Conservation (phyloP, 306 rosid species). For the Spatholobus suberectus region DNA sequence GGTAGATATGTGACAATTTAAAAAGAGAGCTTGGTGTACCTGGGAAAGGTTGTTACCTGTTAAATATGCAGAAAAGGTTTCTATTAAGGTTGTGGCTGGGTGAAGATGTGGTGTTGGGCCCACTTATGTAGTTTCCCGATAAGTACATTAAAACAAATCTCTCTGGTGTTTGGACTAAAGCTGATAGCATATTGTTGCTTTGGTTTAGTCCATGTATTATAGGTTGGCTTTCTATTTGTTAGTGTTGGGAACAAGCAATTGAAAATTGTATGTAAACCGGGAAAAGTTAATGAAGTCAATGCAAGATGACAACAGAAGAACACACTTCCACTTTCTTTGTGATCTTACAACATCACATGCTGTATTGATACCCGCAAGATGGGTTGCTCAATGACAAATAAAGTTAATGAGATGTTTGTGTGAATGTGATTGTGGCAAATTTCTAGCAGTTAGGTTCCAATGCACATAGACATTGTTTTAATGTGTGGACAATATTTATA, state of each 20-base stretch:
- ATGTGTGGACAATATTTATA: not conserved
- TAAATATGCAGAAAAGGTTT: not conserved
- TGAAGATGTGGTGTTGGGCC: not conserved
- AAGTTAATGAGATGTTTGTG: not conserved
- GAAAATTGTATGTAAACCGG: not conserved
- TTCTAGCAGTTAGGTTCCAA: not conserved
- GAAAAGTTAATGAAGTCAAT: not conserved
- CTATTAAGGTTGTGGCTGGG: not conserved
- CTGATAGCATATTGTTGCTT: not conserved
- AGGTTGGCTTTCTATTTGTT: not conserved
- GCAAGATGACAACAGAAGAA: not conserved
- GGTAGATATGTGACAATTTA: not conserved
- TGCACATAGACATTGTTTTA: not conserved
- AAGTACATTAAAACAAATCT: not conserved
- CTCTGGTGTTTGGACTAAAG: not conserved
- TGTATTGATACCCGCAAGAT: too few relatives aligned
- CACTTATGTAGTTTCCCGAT: not conserved
- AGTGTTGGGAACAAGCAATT: not conserved
- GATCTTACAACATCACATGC: conserved; percentile 5
- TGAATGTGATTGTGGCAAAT: not conserved
- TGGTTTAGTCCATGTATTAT: not conserved
- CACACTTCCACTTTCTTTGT: not conserved
- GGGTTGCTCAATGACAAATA: too few relatives aligned
- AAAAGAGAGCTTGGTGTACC: not conserved
- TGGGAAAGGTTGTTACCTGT: not conserved